Evolutionary conservation across 768 basidiomycete genomes (phyloP), one percentile per base, ranked within the genome.

Genomic region (Scleroderma citrinum): DNA sequence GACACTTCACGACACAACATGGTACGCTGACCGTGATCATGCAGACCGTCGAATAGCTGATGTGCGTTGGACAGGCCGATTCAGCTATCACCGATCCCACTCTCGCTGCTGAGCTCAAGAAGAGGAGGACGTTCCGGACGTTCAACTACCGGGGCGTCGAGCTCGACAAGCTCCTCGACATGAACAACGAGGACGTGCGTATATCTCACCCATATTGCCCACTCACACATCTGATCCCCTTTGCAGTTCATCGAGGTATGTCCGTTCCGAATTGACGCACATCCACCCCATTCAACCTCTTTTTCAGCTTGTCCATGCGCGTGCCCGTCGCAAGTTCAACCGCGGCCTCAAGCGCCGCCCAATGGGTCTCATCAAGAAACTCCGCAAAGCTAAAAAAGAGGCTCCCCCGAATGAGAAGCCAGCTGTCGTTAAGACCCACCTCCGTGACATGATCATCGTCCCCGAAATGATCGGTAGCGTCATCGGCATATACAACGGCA

Each of bases 391-490:
- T 51, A 99, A 99, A 83, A 98, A 95, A 77, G 93, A 97, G 72
- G 92, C 93, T n/a, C 89, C 83, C 49, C 90, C 95, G 59, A 96
- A 97, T 74, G 94, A 98, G 76, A 98, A 99, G 80, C 96, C 96
- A 51, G 80, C 92, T 46, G 89, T 93, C 60, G 95, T 99, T 65
- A 99, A 98, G 82, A 99, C 96, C 50, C 96, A 99, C 73, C 79
- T 99, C 61, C 92, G 96, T 64, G 86, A 98, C 75, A 98, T 99
- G 96, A 95, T 98, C 72, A 86, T 99, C 72, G 96, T 99, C 52
- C 96, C 96, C 44, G 96, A 99, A 78, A 98, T 99, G 96, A 97
- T 99, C 71, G 96, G 96, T 54, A 87, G 83, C 63, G 91, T 98
- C 58, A 84, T 97, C 56, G 96, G 96, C 55, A 95, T 98, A 68